Percentiles rank a stretch among this genome's conserved stretches.
Conservation (phyloP, 441 rosid genomes). For the Breynia disticha region DNA sequence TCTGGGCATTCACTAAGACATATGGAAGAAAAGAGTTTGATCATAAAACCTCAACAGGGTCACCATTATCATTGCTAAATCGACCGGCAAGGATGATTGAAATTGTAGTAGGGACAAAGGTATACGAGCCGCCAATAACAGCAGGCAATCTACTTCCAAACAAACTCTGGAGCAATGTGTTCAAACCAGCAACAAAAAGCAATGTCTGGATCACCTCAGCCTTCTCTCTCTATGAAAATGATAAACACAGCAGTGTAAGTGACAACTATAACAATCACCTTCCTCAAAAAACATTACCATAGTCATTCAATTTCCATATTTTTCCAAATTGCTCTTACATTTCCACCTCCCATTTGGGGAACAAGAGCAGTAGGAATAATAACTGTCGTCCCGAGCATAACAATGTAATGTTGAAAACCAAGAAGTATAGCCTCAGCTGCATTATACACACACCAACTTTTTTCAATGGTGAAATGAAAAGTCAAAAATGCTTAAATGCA, state of each 20-base stretch:
- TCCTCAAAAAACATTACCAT: no score
- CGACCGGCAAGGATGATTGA: constrained; percentile 85
- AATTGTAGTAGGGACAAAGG: constrained; percentile 74
- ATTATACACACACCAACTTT: constrained; percentile 11
- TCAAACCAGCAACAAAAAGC: constrained; percentile 83
- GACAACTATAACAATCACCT: constrained; percentile 1
- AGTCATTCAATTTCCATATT: no score
- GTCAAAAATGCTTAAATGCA: neutral
- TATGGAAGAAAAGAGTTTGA: neutral
- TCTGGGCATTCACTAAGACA: constrained; percentile 3
- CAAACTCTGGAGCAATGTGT: constrained; percentile 64
- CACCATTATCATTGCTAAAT: constrained; percentile 52
- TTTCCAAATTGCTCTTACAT: constrained; percentile 47
- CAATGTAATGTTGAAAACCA: constrained; percentile 95
- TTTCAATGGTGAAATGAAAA: constrained; percentile 9
- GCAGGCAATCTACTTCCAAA: constrained; percentile 86
- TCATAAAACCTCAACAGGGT: constrained; percentile 57
- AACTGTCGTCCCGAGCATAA: constrained; percentile 98
- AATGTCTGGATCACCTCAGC: constrained; percentile 84
- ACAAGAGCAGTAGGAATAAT: constrained; percentile 81
- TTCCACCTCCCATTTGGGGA: constrained; percentile 99
- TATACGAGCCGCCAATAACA: constrained; percentile 77
- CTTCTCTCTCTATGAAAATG: constrained; percentile 60
- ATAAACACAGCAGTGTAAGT: neutral
- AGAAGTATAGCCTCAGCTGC: constrained; percentile 91